Conservation (phyloP, 306 rosid genomes). For the Cicer yamashitae region DNA sequence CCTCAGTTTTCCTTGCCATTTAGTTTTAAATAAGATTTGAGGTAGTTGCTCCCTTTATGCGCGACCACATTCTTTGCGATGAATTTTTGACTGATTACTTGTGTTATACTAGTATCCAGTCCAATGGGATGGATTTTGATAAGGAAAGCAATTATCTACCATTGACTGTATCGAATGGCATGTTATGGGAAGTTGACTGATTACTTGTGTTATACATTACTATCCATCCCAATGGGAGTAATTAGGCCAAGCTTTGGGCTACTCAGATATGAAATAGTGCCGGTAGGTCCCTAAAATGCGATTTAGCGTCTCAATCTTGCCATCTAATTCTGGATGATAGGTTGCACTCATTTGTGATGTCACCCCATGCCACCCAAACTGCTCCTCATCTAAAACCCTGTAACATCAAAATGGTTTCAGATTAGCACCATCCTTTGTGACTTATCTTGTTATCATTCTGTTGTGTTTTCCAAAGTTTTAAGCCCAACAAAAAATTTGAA, state of each 20-base stretch:
- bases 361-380: background rate
- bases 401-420: background rate
- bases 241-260: background rate
- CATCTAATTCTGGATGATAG: background rate
- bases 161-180: background rate
- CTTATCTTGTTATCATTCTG: background rate
- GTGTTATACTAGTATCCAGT: background rate
- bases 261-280: background rate
- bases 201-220: background rate
- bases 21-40: background rate
- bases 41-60: background rate
- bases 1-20: background rate
- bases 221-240: background rate
- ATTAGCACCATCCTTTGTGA: background rate
- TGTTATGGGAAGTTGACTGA: background rate
- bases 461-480: background rate
- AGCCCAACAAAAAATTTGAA: background rate
- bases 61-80: background rate
- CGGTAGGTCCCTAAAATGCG: background rate
- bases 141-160: background rate
- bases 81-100: background rate
- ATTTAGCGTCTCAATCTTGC: conserved; percentile 4
- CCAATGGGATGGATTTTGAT: background rate
- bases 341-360: background rate
- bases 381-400: background rate